Evolutionary conservation across 805 yeast species (phyloP), one percentile per base, ranked within the genome.

Genomic region (Barnettozyma californica): DNA sequence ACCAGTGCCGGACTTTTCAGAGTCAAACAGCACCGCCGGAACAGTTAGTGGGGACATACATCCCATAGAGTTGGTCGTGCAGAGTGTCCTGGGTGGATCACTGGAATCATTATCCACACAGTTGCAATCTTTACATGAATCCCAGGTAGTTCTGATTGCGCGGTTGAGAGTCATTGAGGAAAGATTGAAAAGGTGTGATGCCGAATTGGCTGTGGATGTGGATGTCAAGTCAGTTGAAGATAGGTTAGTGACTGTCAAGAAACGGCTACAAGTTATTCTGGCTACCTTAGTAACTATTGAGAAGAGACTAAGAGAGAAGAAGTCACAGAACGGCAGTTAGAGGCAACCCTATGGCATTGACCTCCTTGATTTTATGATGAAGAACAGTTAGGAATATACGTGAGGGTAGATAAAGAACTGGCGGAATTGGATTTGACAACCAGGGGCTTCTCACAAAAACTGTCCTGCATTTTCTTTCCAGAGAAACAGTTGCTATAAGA

Each of bases 11-110:
- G 43, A 40, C 23, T 25, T 26, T 4, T 13, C 13, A 8, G 41
- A 38, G 18, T 38, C 27, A 11, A 38, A 38, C 13, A 38, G 41
- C 27, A 6, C 37, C 6, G 9, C 25, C 6, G 23, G 51, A 29
- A 13, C 33, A 4, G 33, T 14, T 16, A 29, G 33, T 13, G 47
- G 47, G 16, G 74, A 75, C 27, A 67, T 80, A 14, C 85, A 81
- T 57, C 83, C 84, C 0, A 71, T 81, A 40, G 87, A 81, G 51
- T 66, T 80, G 26, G 72, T 80, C 2, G 83, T 81, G 0, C 86
- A 81, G 52, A 65, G 78, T 9, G 60, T 81, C 1, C 58, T 81
- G 8, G 80, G 80, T 29, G 75, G 77, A 1, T 75, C 84, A 2
- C 62, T 81, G 9, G 84, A 81, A 38, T 66, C 64, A 5, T 62